Percentiles rank a stretch among this genome's conserved stretches.
phyloP scores from a whole-genome alignment of 768 basidiomycete species.

The Calocera viscosa region DNA sequence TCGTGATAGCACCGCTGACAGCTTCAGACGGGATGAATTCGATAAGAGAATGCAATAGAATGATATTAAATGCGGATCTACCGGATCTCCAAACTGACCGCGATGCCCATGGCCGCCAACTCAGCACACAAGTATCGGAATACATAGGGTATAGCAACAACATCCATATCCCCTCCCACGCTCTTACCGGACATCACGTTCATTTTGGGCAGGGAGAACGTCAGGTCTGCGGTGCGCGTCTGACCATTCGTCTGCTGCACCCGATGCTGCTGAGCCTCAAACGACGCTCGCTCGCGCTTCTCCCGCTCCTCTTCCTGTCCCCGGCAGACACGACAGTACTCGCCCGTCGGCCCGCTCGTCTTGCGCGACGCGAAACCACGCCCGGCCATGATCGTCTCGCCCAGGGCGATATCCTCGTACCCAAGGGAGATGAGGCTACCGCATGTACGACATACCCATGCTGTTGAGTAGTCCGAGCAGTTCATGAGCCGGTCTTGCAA shows the following conservation, averaged over 20 bases:
- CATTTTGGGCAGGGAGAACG: slow-evolving; percentile 52
- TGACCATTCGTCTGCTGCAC: slow-evolving; percentile 24
- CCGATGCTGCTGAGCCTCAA: slow-evolving; percentile 38
- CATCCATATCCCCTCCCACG: slow-evolving; percentile 78
- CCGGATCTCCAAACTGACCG: slow-evolving; percentile 66
- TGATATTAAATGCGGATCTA: slow-evolving; percentile 24
- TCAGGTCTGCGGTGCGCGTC: slow-evolving; percentile 32
- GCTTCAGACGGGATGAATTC: too few species aligned
- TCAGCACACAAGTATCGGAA: slow-evolving; percentile 92
- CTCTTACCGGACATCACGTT: slow-evolving; percentile 46
- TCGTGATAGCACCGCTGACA: too few species aligned
- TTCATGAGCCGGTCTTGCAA: slow-evolving; percentile 99
- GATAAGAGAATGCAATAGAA: too few species aligned
- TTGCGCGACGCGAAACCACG: slow-evolving; percentile 40
- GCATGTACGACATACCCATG: slow-evolving; percentile 96
- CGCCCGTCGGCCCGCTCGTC: slow-evolving; percentile 59
- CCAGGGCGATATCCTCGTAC: slow-evolving; percentile 75
- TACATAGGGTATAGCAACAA: slow-evolving; percentile 90
- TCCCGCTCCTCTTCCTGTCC: slow-evolving; percentile 53
- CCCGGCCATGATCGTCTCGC: slow-evolving; percentile 43
- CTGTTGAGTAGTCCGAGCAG: slow-evolving; percentile 98
- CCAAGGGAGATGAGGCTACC: slow-evolving; percentile 92
- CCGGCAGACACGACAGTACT: slow-evolving; percentile 92
- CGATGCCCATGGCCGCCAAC: slow-evolving; percentile 96
- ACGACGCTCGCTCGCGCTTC: slow-evolving; percentile 44